phyloP scores from a whole-genome alignment of 495 filamentous ascomycete genomes.

The Glarea lozoyensis region DNA sequence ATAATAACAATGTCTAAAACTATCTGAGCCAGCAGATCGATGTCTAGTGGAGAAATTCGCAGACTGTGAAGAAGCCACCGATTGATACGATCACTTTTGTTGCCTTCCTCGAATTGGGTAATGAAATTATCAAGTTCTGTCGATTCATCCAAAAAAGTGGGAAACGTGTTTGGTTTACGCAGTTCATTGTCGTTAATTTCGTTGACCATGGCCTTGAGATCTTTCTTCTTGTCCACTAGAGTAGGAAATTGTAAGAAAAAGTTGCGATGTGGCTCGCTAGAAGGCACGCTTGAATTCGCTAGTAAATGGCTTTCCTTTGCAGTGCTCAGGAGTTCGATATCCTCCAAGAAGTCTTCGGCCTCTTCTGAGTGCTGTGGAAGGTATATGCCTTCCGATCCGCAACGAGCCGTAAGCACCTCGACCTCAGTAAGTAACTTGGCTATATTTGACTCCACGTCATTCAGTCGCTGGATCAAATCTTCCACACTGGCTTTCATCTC shows the following conservation, averaged over 20 bases:
- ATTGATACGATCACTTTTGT: constrained; percentile 6
- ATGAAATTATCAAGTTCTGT: neutral
- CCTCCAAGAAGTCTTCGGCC: neutral
- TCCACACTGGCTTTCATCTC: neutral
- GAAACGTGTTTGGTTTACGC: too few species aligned
- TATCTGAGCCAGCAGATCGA: constrained; percentile 1
- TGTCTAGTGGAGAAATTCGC: constrained; percentile 3
- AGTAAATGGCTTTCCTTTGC: neutral
- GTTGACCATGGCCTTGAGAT: constrained; percentile 1
- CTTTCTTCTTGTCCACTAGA: neutral
- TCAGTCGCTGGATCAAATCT: constrained; percentile 1
- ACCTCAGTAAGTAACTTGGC: constrained; percentile 8
- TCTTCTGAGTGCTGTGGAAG: neutral
- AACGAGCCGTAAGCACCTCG: constrained; percentile 4
- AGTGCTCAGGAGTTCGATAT: neutral
- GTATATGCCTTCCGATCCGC: constrained; percentile 9
- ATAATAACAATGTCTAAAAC: neutral
- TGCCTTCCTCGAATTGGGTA: constrained; percentile 5
- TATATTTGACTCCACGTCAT: neutral
- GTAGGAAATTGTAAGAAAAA: constrained; percentile 1
- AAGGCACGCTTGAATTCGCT: neutral
- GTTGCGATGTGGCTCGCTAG: neutral
- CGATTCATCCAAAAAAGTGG: neutral
- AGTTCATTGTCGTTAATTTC: constrained; percentile 3
- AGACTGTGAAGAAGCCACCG: constrained; percentile 8